Base-by-base conservation (phyloP, 352 stramenopile species). In the Phytophthora fragariae region DNA sequence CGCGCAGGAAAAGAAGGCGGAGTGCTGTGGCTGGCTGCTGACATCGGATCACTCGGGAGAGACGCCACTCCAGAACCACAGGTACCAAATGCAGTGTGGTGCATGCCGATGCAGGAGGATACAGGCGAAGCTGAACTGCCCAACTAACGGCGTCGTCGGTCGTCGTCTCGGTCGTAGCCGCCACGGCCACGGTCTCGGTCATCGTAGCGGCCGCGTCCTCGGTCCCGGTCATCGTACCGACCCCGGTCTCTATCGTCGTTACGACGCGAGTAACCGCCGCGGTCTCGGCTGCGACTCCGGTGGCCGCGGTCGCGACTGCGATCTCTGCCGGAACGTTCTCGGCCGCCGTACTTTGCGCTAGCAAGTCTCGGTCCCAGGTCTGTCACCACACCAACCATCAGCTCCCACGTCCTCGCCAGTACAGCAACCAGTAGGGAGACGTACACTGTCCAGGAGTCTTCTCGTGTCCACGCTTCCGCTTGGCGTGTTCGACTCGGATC, bases 371-470 rank as follows among this genome's bases (percentile, higher is more conserved):
- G 89, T 31, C 89, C 89, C 37, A 96, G 66, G 54, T 96, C 89
- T 95, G 55, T 37, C 19, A 33, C 37, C 10, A 67, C 11, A 41
- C 10, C 21, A 57, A 10, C n/a, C 24, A 27, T 27, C 24, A 27
- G 24, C 24, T 27, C 24, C 24, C 24, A 27, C 24, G 24, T 27
- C 24, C 2, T 3, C 9, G 1, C 27, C 8, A 57, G 33, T 39
- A 9, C 14, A 24, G 2, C 11, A n/a, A n/a, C n/a, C n/a, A n/a
- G n/a, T n/a, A n/a, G n/a, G n/a, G n/a, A n/a, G n/a, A n/a, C 83
- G 65, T 84, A 96, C 87, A 96, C 72, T 92, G 88, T 46, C 89
- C 89, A 12, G 89, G 89, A n/a, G 89, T 94, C 71, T 94, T 93
- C 59, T 92, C 84, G 65, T 96, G 89, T 41, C 87, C 87, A 73